Percentiles rank a stretch among this genome's conserved stretches.
Conservation (phyloP, 805 yeast genomes). For the Lipomyces kockii region DNA sequence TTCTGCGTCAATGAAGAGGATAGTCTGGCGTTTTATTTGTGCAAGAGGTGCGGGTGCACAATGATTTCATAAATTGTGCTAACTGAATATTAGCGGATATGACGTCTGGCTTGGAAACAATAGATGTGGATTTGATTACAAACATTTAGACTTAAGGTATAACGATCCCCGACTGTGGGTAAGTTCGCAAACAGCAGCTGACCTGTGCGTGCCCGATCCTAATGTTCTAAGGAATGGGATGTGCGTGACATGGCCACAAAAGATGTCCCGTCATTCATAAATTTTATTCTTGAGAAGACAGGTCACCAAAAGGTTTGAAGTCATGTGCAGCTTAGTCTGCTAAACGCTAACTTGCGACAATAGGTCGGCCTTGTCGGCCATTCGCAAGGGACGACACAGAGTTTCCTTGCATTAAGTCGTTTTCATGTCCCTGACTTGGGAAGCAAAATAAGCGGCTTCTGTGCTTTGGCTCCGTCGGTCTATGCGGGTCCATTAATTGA, state of each 20-base stretch:
- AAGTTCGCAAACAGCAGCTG: conserved; percentile 1
- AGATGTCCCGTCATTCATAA: conserved; percentile 77
- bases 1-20: conserved; percentile 81
- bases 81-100: conserved; percentile 53
- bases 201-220: background rate
- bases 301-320: conserved; percentile 40
- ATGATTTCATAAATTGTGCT: background rate
- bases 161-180: conserved; percentile 69
- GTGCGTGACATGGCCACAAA: conserved; percentile 76
- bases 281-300: conserved; percentile 56
- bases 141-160: conserved; percentile 57
- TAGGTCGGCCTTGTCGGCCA: conserved; percentile 75
- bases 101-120: conserved; percentile 95
- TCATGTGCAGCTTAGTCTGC: background rate
- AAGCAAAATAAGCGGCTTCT: conserved; percentile 64
- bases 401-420: conserved; percentile 67
- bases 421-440: conserved; percentile 53
- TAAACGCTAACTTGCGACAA: background rate
- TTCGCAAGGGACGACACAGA: conserved; percentile 92
- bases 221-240: conserved; percentile 72
- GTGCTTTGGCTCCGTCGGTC: conserved; percentile 88
- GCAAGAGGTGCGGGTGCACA: conserved; percentile 41
- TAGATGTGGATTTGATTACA: conserved; percentile 80
- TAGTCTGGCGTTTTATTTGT: conserved; percentile 67
- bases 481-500: conserved; percentile 81